A percentile compares a stretch with the other conserved stretches of the same genome.
Conservation (phyloP, 192 early-diverging fungal genomes). For the Rhizophagus sp. region DNA sequence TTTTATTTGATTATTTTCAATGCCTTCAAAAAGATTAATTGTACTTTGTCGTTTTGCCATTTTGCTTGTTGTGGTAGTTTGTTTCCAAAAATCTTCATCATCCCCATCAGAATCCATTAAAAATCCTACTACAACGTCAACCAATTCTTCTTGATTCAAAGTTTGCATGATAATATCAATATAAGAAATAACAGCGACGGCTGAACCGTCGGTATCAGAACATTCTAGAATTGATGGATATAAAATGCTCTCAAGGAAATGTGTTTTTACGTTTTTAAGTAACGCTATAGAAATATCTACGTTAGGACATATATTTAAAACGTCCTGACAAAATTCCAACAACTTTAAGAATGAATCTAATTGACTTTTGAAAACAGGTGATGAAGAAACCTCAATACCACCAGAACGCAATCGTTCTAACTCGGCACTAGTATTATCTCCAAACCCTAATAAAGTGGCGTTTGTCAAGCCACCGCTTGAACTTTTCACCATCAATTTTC, state of each 20-base stretch:
- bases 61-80: conserved; percentile 17
- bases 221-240: conserved; percentile 83
- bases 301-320: conserved; percentile 71
- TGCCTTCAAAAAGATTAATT: conserved; percentile 45
- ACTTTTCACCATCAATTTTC: conserved; percentile 63
- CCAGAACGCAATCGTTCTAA: conserved; percentile 34
- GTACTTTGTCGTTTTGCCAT: conserved; percentile 34
- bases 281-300: conserved; percentile 59
- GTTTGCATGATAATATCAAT: conserved; percentile 80
- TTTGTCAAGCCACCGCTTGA: conserved; percentile 45
- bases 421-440: conserved; percentile 35
- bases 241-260: conserved; percentile 85
- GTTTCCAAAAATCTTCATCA: conserved; percentile 34
- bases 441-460: conserved; percentile 38
- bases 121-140: conserved; percentile 74
- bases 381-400: conserved; percentile 58
- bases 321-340: conserved; percentile 72
- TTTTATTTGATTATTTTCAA: conserved; percentile 42
- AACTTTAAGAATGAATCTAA: conserved; percentile 69
- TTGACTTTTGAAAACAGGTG: conserved; percentile 62
- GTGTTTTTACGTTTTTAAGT: conserved; percentile 66
- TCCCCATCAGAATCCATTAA: conserved; percentile 70
- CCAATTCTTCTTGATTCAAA: conserved; percentile 73
- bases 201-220: conserved; percentile 90
- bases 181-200: conserved; percentile 87